Conservation (phyloP, 192 early-diverging fungal species). For the Coemansia sp. region DNA sequence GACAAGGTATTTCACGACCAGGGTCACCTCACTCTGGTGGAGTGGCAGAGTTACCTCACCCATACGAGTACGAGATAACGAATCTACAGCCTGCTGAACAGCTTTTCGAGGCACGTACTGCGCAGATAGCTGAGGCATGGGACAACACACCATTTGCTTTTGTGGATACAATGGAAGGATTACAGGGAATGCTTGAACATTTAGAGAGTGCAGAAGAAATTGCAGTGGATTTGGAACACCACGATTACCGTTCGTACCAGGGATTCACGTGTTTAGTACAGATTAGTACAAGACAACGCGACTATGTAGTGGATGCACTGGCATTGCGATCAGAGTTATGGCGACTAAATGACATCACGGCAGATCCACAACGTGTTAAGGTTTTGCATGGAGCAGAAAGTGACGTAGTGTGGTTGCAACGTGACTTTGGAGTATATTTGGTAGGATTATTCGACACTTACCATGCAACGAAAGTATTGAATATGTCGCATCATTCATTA, state of each 20-base stretch:
- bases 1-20: slow-evolving; percentile 38
- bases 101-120: slow-evolving; percentile 60
- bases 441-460: slow-evolving; percentile 97
- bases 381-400: slow-evolving; percentile 95
- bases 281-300: slow-evolving; percentile 80
- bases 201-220: slow-evolving; percentile 69
- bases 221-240: slow-evolving; percentile 95
- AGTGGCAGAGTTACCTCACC: slow-evolving; percentile 63
- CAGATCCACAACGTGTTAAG: slow-evolving; percentile 86
- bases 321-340: slow-evolving; percentile 70
- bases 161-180: slow-evolving; percentile 75
- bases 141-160: slow-evolving; percentile 72
- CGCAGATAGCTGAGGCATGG: slow-evolving; percentile 61
- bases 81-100: slow-evolving; percentile 70
- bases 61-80: slow-evolving; percentile 88
- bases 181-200: slow-evolving; percentile 63
- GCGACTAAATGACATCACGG: slow-evolving; percentile 79
- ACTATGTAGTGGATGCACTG: slow-evolving; percentile 90
- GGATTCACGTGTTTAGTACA: slow-evolving; percentile 96
- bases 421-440: slow-evolving; percentile 95
- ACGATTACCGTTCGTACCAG: slow-evolving; percentile 92
- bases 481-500: slow-evolving; percentile 74
- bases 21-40: not conserved
- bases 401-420: slow-evolving; percentile 96
- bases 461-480: slow-evolving; percentile 86